These are phyloP conservation scores for Colletotrichum spinosum DNA, from an alignment of 2,329 filamentous ascomycete species.

Conservation along the genomic window DNA sequence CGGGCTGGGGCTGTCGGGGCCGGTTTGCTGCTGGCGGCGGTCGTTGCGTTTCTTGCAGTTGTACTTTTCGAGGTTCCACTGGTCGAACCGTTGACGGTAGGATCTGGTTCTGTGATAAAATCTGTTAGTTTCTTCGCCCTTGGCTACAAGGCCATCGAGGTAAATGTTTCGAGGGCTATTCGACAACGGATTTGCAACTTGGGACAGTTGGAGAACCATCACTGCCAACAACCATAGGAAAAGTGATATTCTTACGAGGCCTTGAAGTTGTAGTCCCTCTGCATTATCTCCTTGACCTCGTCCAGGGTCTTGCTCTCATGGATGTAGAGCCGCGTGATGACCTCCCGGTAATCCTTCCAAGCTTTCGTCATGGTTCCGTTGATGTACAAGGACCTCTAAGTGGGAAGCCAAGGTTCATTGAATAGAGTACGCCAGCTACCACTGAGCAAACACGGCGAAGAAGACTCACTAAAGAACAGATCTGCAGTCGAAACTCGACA, in stretches of 20 bases:
- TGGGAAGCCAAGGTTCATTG: constrained; percentile 2
- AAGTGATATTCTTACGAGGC: constrained; percentile 52
- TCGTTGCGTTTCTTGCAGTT: constrained; percentile 53
- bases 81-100: constrained; percentile 60
- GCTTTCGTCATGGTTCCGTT: constrained; percentile 55
- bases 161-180: constrained; percentile 14
- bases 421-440: neutral
- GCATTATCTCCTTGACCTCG: constrained; percentile 55
- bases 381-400: constrained; percentile 4
- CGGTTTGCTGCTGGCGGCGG: constrained; percentile 35
- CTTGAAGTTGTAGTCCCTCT: constrained; percentile 51
- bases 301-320: constrained; percentile 52
- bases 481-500: neutral
- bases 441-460: neutral
- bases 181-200: neutral
- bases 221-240: no score
- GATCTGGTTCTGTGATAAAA: constrained; percentile 51
- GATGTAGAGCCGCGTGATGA: constrained; percentile 56
- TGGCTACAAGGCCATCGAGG: constrained; percentile 16
- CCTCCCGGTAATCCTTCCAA: constrained; percentile 52
- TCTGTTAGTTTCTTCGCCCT: neutral
- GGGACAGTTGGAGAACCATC: neutral
- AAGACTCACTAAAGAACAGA: neutral
- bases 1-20: neutral
- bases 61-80: constrained; percentile 61